These are phyloP conservation scores for Herpetospermum pedunculosum DNA, from an alignment of 306 rosid species.

Conservation along the genomic window DNA sequence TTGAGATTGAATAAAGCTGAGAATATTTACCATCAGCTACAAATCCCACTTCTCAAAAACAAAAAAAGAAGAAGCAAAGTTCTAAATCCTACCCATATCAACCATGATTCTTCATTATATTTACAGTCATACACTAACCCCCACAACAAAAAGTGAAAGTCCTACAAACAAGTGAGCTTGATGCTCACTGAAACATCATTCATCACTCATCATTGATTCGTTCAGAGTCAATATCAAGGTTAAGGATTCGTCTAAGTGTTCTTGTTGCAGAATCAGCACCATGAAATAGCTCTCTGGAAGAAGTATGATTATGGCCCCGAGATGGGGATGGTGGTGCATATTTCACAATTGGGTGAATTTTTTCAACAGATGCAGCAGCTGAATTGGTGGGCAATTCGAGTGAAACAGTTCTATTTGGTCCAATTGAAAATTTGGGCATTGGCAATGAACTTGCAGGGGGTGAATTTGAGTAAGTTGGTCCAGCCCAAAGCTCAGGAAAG, in stretches of 20 bases:
- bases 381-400: not conserved
- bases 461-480: conserved; percentile 87
- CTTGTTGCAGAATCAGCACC: conserved; percentile 13
- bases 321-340: conserved; percentile 15
- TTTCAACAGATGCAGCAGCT: not conserved
- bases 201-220: not conserved
- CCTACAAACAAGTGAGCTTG: conserved; percentile 1
- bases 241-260: conserved; percentile 13
- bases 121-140: not conserved
- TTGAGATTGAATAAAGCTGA: not conserved
- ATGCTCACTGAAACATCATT: not conserved
- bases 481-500: conserved; percentile 89
- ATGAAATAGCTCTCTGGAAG: not conserved
- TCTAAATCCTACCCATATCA: not conserved
- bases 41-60: conserved; percentile 1
- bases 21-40: conserved; percentile 4
- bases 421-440: conserved; percentile 63
- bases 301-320: not conserved
- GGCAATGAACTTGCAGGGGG: conserved; percentile 93
- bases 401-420: conserved; percentile 50
- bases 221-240: conserved; percentile 10
- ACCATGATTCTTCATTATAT: not conserved
- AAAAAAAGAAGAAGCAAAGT: not conserved
- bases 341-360: conserved; percentile 2
- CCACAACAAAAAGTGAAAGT: not conserved